Evolutionary conservation across 495 filamentous ascomycete genomes (phyloP), one percentile per base, ranked within the genome.

Genomic region (Glutinoglossum americanum): DNA sequence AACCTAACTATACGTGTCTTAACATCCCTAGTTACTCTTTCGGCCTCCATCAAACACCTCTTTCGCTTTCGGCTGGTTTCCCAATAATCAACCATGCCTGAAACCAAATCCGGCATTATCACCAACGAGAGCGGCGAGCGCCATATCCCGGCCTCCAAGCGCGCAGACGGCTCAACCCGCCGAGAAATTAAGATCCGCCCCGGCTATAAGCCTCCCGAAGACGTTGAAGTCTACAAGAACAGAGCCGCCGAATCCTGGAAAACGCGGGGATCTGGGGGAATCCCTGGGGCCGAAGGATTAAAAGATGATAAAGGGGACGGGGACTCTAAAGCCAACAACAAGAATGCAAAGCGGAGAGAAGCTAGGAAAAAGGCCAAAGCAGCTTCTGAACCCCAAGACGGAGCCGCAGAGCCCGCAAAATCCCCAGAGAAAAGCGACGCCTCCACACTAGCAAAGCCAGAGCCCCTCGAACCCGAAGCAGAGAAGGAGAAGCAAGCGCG

Each of bases 221-320:
- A 99, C 69, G 85, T 96, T 58, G 87, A 96, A 65, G 72, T 94
- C 37, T 99, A 97, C 77, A 92, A 85, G 74, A 97, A 94, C 71
- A 81, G 84, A 45, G 85, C 82, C 5, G 89, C 89, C 26, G 85
- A 90, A 62, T 80, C 77, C 41, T 94, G 85, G 74, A 90, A 87
- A 69, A 88, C 74, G 62, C 80, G 89, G 21, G 85, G 82, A 13
- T 83, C 74, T 60, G 80, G 77, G 55, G 83, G 84, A 62, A 76
- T 96, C 4, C 85, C 89, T 9, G 93, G 93, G 11, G 85, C 89
- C 19, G 86, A 85, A 57, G 71, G 72, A 0, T 66, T 80, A 54
- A 76, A 77, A 53, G 77, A 80, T 54, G 68, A 76, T 48, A 56
- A 67, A 5, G 71, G 62, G 35, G 70, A 76, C 51, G 64, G 61